These are phyloP conservation scores for Prunus fruticosa DNA, from an alignment of 306 rosid species.

Conservation along the genomic window DNA sequence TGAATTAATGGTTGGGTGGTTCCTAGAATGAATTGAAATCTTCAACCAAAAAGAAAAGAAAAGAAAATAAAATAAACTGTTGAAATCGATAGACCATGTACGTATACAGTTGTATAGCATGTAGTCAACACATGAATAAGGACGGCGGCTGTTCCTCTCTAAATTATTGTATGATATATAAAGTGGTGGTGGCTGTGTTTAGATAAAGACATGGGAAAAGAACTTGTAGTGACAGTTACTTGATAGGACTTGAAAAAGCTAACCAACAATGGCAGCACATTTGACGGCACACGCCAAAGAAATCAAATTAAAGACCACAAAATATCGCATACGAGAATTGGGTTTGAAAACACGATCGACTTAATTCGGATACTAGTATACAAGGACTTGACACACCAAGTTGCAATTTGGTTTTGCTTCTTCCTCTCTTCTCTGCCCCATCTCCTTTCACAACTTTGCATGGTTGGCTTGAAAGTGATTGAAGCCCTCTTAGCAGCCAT, in stretches of 20 bases:
- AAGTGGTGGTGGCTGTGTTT: neutral
- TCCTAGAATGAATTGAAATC: neutral
- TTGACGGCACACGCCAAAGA: neutral
- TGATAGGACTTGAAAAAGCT: neutral
- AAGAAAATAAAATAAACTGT: neutral
- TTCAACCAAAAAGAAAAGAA: neutral
- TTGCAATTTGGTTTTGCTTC: neutral
- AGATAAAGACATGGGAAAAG: neutral
- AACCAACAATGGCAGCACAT: neutral
- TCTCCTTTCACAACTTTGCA: neutral
- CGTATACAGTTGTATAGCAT: neutral
- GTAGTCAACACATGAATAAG: neutral
- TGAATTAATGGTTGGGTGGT: too few species aligned
- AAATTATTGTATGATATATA: neutral
- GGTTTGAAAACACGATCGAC: neutral
- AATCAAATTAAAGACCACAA: neutral
- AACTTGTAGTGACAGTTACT: neutral
- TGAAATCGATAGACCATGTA: too few species aligned
- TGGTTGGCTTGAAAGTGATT: neutral
- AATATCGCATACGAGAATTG: neutral
- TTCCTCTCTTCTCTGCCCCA: too few species aligned
- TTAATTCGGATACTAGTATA: neutral
- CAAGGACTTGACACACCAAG: neutral
- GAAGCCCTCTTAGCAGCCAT: neutral
- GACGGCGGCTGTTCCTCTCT: constrained; percentile 1